Percentiles rank a stretch among this genome's conserved stretches.
These are phyloP conservation scores for Coemansia umbellata DNA, from an alignment of 192 early-diverging fungal species.

Conservation along the genomic window DNA sequence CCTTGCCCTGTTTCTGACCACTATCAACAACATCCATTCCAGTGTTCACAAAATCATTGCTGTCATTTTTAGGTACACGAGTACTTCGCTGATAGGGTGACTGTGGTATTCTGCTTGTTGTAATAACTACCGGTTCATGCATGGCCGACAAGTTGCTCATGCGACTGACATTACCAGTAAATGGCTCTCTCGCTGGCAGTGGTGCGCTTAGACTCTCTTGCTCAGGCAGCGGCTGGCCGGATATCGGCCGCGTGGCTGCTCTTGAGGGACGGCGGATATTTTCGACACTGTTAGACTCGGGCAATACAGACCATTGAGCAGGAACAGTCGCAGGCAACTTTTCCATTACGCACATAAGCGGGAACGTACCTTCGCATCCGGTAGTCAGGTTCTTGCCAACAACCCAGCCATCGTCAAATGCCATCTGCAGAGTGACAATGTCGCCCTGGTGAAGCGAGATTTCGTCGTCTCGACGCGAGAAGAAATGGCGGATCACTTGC, in stretches of 20 bases:
- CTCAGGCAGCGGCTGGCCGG: slow-evolving; percentile 1
- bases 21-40: neutral
- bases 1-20: slow-evolving; percentile 6
- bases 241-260: slow-evolving; percentile 1
- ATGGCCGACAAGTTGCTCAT: slow-evolving; percentile 9
- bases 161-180: slow-evolving; percentile 11
- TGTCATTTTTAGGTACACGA: neutral
- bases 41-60: neutral
- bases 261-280: slow-evolving; percentile 24
- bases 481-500: slow-evolving; percentile 57
- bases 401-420: slow-evolving; percentile 91
- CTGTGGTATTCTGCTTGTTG: neutral
- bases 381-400: slow-evolving; percentile 75
- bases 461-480: slow-evolving; percentile 71
- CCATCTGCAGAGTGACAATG: slow-evolving; percentile 62
- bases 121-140: neutral
- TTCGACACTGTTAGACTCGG: slow-evolving; percentile 37
- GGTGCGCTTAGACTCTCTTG: neutral
- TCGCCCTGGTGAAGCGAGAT: slow-evolving; percentile 68
- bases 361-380: slow-evolving; percentile 74
- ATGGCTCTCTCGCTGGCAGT: neutral
- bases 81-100: slow-evolving; percentile 9
- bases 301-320: slow-evolving; percentile 47
- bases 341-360: slow-evolving; percentile 68
- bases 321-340: slow-evolving; percentile 32